Base-by-base conservation (phyloP, 345 rosid species). In the Dipteronia sinensis region DNA sequence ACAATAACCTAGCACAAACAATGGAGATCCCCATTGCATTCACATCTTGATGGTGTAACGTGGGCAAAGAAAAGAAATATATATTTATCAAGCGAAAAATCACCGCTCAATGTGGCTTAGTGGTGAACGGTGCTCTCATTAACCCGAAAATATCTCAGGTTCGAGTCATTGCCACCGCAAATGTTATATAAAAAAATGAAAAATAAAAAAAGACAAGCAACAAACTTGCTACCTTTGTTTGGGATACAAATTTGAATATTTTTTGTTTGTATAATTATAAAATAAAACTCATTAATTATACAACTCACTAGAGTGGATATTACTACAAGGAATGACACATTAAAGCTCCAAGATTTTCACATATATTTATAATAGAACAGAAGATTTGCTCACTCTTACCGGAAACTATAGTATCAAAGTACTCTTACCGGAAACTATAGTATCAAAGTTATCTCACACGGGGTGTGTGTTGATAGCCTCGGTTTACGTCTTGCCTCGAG, bases 401-500 rank as follows among this genome's bases (percentile, higher is more conserved):
- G n/a, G 42, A 47, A 25, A 15, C 13, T 23, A 31, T 46, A 44
- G 16, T 27, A 23, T 22, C 61, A 16, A 68, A 69, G 67, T 76
- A 34, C 4, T 34, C 20, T 59, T 59, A 8, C n/a, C 59, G n/a
- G 42, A 47, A 25, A 15, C 13, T 23, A 31, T 46, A 44, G 16
- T 27, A 23, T 22, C 61, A 16, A 68, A 69, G 67, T 76, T 73
- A 81, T 62, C 78, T 84, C 34, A 58, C 78, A 2, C 47, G 71
- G 0, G 84, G 83, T 5, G 85, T 31, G 25, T 67, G 75, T 62
- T 76, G 79, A 77, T 75, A 59, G 71, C 82, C 81, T 67, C 69
- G 81, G 72, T 65, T 79, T 9, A 59, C 72, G 4, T 75, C 85
- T 22, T 73, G 88, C 75, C 75, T 79, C 2, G 81, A 86, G 68